Base-by-base conservation (phyloP, 2,329 filamentous ascomycete genomes). In the Cryphonectria radicalis region DNA sequence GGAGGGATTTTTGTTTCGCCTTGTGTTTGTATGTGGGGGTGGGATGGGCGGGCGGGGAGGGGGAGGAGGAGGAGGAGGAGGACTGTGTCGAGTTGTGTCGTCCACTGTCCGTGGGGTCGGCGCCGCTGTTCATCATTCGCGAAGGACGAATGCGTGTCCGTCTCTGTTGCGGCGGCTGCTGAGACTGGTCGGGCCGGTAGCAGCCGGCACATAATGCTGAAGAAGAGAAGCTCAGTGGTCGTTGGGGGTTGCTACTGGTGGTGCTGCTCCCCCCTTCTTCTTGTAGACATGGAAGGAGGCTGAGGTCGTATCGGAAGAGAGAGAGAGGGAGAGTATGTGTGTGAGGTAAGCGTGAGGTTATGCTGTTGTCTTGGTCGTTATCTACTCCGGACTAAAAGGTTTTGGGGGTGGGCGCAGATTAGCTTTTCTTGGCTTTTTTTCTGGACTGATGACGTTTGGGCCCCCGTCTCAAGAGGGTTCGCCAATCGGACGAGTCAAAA, bases 161-260 rank as follows among this genome's bases (percentile, higher is more conserved):
- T 46, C 50, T 53, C 63, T 63, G 55, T 43, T 50, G 57, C 57
- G 55, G 68, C 63, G 63, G 66, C 66, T 43, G 67, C 66, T 68
- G 50, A 69, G 43, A 35, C 42, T 50, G 63, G 63, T 50, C 40
- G 35, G 43, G 67, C 67, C 63, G 69, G 69, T 63, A 63, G 40
- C 72, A 69, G 72, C 72, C 72, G 72, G 70, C 72, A 73, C 72
- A 73, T 73, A 71, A 69, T 73, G 70, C 5, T 69, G 32, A 25
- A 32, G 32, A 25, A 32, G 32, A 63, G 40, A 55, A 63, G 65
- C 28, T 22, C 32, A 13, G 19, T 40, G 37, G n/a, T 63, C 25
- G 22, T 46, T 19, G 5, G 5, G 17, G 17, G 32, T 37, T 35
- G 46, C 13, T 40, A n/a, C 19, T 53, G 35, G 3, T 55, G 32